phyloP scores from a whole-genome alignment of 495 filamentous ascomycete species.

The Thozetella sp. region DNA sequence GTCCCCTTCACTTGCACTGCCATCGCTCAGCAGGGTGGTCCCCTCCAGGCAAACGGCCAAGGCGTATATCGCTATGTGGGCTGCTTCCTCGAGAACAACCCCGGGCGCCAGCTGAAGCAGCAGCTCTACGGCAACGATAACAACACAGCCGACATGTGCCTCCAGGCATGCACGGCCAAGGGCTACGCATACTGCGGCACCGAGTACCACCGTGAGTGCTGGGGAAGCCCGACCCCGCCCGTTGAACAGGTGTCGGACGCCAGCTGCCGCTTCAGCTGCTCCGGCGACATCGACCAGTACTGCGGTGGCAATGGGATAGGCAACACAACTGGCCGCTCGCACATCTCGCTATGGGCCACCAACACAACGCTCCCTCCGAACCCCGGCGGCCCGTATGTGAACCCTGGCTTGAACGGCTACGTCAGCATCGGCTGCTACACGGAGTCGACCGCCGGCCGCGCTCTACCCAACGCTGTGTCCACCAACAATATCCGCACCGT shows the following conservation, averaged over 20 bases:
- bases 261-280: constrained; percentile 37
- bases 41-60: constrained; percentile 24
- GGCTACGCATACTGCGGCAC: constrained; percentile 47
- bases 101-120: constrained; percentile 31
- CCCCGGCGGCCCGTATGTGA: background rate
- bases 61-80: constrained; percentile 38
- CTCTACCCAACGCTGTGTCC: constrained; percentile 8
- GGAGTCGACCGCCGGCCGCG: constrained; percentile 20
- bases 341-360: background rate
- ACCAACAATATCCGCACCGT: background rate
- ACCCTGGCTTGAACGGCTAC: constrained; percentile 21
- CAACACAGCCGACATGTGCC: constrained; percentile 40
- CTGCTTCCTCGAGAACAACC: constrained; percentile 43
- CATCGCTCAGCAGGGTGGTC: constrained; percentile 33
- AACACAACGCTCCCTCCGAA: background rate
- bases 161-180: constrained; percentile 27
- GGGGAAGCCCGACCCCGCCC: constrained; percentile 36
- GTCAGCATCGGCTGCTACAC: constrained; percentile 29
- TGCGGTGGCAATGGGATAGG: constrained; percentile 21
- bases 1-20: constrained; percentile 38
- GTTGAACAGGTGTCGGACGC: constrained; percentile 22
- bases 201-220: constrained; percentile 51
- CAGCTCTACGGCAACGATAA: constrained; percentile 29
- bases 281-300: constrained; percentile 25
- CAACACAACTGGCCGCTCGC: background rate